These are phyloP conservation scores for Phyllostachys edulis DNA, from an alignment of 176 grass and related monocot genomes.

Conservation along the genomic window DNA sequence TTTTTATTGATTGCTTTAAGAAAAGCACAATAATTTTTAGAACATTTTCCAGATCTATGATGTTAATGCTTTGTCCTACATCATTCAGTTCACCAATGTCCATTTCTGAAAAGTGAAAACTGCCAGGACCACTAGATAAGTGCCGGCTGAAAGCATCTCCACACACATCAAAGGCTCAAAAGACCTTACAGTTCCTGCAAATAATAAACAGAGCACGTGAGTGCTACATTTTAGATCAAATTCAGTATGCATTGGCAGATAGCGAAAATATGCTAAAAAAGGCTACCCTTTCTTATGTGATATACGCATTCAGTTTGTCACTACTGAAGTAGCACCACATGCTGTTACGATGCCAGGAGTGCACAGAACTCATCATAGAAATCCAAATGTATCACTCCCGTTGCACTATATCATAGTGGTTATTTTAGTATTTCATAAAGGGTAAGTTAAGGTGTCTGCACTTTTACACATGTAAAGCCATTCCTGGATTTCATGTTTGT, in stretches of 20 bases:
- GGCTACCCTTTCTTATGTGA: neutral
- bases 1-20: neutral
- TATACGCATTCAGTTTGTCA: neutral
- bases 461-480: neutral
- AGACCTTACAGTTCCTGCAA: neutral
- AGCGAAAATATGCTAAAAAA: neutral
- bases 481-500: neutral
- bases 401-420: neutral
- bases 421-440: neutral
- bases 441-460: neutral
- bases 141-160: neutral
- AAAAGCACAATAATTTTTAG: neutral
- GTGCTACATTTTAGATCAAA: neutral
- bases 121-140: neutral
- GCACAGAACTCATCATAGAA: neutral
- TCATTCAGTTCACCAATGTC: constrained; percentile 4
- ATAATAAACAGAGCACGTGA: constrained; percentile 17
- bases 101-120: neutral
- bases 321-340: neutral
- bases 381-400: neutral
- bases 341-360: neutral
- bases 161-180: neutral
- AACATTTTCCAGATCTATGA: neutral
- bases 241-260: neutral
- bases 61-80: neutral